Percentiles rank a stretch among this genome's conserved stretches.
Evolutionary conservation across 2,329 filamentous ascomycete species (phyloP).

Genomic region (Nannizziopsis barbatae): DNA sequence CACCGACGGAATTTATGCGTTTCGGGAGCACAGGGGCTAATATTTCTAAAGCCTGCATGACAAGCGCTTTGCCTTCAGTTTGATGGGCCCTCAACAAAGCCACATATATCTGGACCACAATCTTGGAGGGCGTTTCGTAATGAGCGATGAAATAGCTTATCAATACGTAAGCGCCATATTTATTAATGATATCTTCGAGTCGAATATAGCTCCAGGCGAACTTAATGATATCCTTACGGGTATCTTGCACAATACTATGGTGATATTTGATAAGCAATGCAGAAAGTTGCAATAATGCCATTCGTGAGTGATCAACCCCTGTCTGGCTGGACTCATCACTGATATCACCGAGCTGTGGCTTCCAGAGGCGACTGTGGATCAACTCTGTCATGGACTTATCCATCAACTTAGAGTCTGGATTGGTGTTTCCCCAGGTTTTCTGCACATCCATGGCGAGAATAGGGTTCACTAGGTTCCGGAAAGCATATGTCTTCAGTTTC

Average conservation of each 20-base stretch:
- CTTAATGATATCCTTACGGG: conserved; percentile 95
- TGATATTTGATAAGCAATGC: conserved; percentile 95
- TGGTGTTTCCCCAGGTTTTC: conserved; percentile 56
- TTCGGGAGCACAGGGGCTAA: conserved; percentile 90
- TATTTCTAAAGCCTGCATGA: conserved; percentile 87
- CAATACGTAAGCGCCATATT: conserved; percentile 92
- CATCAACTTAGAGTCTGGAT: conserved; percentile 59
- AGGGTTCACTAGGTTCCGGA: conserved; percentile 87
- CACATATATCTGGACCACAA: conserved; percentile 88
- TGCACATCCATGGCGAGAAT: conserved; percentile 95
- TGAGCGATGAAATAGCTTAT: conserved; percentile 96
- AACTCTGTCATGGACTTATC: conserved; percentile 79
- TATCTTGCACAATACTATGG: conserved; percentile 73
- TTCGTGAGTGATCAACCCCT: conserved; percentile 87
- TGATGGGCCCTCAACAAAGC: conserved; percentile 85
- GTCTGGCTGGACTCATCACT: conserved; percentile 73
- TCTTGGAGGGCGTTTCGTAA: conserved; percentile 93
- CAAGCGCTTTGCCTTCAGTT: conserved; percentile 81
- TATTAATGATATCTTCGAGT: conserved; percentile 98
- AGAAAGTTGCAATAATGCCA: conserved; percentile 90
- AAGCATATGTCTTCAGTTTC: conserved; percentile 82
- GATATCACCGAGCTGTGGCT: conserved; percentile 68
- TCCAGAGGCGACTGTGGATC: conserved; percentile 89
- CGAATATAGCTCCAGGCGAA: conserved; percentile 98
- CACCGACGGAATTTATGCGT: conserved; percentile 49